These are phyloP conservation scores for Hibiscus syriacus DNA, from an alignment of 345 rosid species.

Conservation along the genomic window DNA sequence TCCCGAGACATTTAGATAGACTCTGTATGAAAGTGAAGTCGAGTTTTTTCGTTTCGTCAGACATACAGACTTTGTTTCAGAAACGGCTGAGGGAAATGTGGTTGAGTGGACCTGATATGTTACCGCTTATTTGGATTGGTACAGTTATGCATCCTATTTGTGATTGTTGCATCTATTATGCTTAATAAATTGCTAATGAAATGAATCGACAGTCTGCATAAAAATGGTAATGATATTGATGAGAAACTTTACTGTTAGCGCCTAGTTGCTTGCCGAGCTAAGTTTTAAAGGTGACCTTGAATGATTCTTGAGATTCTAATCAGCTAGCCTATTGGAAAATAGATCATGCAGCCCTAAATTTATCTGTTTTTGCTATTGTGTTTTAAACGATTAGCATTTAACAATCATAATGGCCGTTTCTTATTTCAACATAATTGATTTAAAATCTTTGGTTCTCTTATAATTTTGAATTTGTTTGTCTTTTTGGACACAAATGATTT, in stretches of 20 bases:
- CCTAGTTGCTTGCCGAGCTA: not conserved
- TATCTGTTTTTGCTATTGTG: not conserved
- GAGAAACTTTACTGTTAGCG: not conserved
- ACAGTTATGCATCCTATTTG: not conserved
- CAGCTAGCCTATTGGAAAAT: not conserved
- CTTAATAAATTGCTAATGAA: not conserved
- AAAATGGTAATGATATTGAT: no score
- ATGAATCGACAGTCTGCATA: not conserved
- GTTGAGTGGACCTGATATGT: not conserved
- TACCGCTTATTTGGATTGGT: not conserved
- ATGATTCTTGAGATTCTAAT: not conserved
- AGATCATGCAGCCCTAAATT: not conserved
- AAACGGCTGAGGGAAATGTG: not conserved
- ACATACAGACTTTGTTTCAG: not conserved
- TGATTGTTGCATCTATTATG: not conserved
- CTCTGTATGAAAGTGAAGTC: not conserved
- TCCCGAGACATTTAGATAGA: not conserved
- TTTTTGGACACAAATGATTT: not conserved
- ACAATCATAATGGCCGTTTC: not conserved
- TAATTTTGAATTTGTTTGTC: not conserved
- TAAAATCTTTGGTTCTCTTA: not conserved
- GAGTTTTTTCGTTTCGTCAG: no score
- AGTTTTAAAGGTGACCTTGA: not conserved
- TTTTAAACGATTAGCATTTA: not conserved
- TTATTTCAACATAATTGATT: not conserved